phyloP scores from a whole-genome alignment of 2,329 filamentous ascomycete genomes.

The Nakataea oryzae region DNA sequence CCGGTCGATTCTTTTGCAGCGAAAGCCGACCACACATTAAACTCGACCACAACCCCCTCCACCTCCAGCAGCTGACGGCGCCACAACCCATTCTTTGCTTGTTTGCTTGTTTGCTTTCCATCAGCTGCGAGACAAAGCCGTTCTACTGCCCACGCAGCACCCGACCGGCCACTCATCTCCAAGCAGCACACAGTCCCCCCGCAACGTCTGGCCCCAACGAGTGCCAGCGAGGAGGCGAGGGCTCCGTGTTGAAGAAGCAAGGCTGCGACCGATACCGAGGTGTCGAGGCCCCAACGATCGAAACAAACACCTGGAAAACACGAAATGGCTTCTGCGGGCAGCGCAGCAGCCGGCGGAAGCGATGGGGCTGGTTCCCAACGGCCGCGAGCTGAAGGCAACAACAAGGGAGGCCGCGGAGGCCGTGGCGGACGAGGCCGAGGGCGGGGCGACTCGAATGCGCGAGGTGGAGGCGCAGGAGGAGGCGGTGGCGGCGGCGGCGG shows the following conservation, averaged over 20 bases:
- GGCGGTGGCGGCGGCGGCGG: slow-evolving; percentile 21
- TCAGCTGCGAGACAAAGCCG: background rate
- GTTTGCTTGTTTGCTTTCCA: background rate
- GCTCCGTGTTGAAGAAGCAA: background rate
- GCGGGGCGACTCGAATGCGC: slow-evolving; percentile 17
- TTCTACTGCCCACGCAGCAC: background rate
- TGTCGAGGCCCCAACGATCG: background rate
- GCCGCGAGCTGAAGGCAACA: slow-evolving; percentile 19
- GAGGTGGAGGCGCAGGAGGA: slow-evolving; percentile 23
- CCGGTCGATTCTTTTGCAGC: background rate
- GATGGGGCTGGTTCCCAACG: slow-evolving; percentile 4
- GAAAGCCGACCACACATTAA: background rate
- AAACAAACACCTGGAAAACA: background rate
- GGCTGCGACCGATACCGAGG: background rate
- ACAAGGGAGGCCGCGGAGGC: slow-evolving; percentile 31
- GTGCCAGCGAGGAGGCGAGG: background rate
- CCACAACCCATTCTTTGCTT: background rate
- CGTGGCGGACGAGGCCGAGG: slow-evolving; percentile 24
- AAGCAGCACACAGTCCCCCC: background rate
- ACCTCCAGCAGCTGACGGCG: too few species aligned
- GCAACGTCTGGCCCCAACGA: background rate
- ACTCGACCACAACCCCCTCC: background rate
- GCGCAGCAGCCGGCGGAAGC: slow-evolving; percentile 1
- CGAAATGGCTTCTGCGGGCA: slow-evolving; percentile 6
- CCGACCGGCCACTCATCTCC: background rate